Percentiles rank a stretch among this genome's conserved stretches.
Evolutionary conservation across 2,329 filamentous ascomycete species (phyloP).

Genomic region (Hypoxylon sp.): DNA sequence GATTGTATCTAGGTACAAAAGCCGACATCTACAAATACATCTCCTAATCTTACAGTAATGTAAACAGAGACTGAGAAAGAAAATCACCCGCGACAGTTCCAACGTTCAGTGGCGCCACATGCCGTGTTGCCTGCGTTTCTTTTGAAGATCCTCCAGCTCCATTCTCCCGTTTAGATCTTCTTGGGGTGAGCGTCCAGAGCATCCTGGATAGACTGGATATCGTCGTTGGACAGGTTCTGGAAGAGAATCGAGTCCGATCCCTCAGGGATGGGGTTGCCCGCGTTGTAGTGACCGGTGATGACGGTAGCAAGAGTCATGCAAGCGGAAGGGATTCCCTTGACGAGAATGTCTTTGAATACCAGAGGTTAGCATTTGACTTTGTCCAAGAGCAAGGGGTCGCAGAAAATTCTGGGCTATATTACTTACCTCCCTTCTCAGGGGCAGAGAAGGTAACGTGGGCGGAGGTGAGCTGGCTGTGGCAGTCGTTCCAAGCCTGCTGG

Average conservation of each 20-base stretch:
- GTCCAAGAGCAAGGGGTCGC: neutral
- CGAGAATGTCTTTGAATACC: slow-evolving; percentile 10
- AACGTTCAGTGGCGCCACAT: neutral
- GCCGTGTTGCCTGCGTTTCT: neutral
- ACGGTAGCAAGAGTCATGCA: slow-evolving; percentile 27
- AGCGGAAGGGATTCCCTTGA: slow-evolving; percentile 12
- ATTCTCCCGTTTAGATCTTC: neutral
- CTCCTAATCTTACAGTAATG: neutral
- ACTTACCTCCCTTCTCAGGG: neutral
- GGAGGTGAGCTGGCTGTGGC: slow-evolving; percentile 19
- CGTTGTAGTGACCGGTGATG: slow-evolving; percentile 24
- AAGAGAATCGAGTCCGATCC: slow-evolving; percentile 22
- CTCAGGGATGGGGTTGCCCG: slow-evolving; percentile 19
- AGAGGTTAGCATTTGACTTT: neutral
- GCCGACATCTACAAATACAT: neutral
- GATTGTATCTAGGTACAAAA: too few species aligned
- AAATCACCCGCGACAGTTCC: neutral
- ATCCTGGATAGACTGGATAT: slow-evolving; percentile 9
- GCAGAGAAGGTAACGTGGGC: slow-evolving; percentile 22
- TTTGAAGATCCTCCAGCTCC: neutral
- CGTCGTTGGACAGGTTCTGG: slow-evolving; percentile 9
- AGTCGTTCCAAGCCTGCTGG: slow-evolving; percentile 22
- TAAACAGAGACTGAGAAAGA: neutral
- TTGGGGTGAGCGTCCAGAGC: slow-evolving; percentile 7
- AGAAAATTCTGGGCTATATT: neutral